These are phyloP conservation scores for Letharia columbiana DNA, from an alignment of 495 filamentous ascomycete species.

Conservation along the genomic window DNA sequence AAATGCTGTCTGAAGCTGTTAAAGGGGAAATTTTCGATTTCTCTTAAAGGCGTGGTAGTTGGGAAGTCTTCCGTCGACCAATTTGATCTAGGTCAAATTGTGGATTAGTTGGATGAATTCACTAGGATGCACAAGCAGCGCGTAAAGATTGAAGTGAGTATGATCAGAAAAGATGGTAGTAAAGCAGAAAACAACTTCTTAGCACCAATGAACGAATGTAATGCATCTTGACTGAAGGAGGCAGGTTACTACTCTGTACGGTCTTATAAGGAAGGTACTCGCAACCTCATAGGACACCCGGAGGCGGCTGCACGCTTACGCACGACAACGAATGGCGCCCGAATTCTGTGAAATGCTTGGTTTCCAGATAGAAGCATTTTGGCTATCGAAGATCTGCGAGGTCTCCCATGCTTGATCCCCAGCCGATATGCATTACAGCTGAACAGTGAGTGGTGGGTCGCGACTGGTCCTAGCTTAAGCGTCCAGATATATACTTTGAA, in stretches of 20 bases:
- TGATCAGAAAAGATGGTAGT: background rate
- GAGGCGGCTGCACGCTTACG: constrained; percentile 18
- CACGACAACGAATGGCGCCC: constrained; percentile 9
- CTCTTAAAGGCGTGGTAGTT: background rate
- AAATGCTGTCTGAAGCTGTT: background rate
- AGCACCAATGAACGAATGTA: constrained; percentile 12
- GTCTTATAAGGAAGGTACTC: constrained; percentile 18
- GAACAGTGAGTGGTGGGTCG: constrained; percentile 18
- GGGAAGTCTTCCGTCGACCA: background rate
- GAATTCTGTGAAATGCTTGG: constrained; percentile 15
- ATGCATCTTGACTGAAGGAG: constrained; percentile 9
- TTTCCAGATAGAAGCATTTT: constrained; percentile 14
- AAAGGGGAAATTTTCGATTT: background rate
- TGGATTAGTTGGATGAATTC: background rate
- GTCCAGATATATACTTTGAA: constrained; percentile 2
- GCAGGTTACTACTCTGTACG: constrained; percentile 7
- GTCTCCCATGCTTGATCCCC: constrained; percentile 6
- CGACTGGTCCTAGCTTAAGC: constrained; percentile 20
- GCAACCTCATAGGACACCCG: constrained; percentile 17
- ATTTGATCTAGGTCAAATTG: background rate
- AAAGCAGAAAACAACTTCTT: background rate
- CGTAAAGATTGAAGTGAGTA: background rate
- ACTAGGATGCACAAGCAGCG: constrained; percentile 12
- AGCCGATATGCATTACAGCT: constrained; percentile 17
- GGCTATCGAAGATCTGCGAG: constrained; percentile 10